Base-by-base conservation (phyloP, 805 yeast genomes). In the Metschnikowia gelsemii region DNA sequence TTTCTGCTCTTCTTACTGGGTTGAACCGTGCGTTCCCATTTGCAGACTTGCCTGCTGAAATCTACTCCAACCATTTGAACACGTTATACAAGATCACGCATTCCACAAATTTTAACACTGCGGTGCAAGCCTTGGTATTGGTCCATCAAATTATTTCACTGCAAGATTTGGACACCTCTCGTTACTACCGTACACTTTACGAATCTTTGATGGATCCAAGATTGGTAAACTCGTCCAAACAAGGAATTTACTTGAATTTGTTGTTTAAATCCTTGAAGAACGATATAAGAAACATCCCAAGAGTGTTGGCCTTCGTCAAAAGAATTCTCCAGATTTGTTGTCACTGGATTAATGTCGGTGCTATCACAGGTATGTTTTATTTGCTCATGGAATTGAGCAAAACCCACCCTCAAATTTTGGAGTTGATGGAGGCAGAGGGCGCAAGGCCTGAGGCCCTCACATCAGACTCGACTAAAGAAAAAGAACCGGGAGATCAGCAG, bases 1-100 rank as follows among this genome's bases (percentile, higher is more conserved):
- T 91, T 54, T 82, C 96, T 21, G 96, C 96, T 12, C 75, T 93
- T 42, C 76, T 93, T 51, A 88, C 99, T 1, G 99, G 99, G 52
- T 77, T 93, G 44, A 93, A 93, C 62, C 85, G 99, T 66, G 90
- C 98, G 0, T 91, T 87, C 73, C 98, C 98, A 41, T 93, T 87
- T 61, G 81, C 96, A 2, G 75, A 80, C 49, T 70, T 93, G 40
- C 82, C 88, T 13, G 75, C 80, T 27, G 81, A 83, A 21, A 76
- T 78, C 5, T 87, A 83, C 57, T 78, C 80, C 50, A 71, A 76
- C 46, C 97, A 93, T 65, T 70, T 91, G 57, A 84, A 87, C 57
- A 83, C 95, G 0, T 68, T 93, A 42, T 93, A 84, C 74, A 80
- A 79, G 56, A 91, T 91, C 60, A 90, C 97, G 4, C 97, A 91